These are phyloP conservation scores for Botrytis elliptica DNA, from an alignment of 2,329 filamentous ascomycete species.

Conservation along the genomic window DNA sequence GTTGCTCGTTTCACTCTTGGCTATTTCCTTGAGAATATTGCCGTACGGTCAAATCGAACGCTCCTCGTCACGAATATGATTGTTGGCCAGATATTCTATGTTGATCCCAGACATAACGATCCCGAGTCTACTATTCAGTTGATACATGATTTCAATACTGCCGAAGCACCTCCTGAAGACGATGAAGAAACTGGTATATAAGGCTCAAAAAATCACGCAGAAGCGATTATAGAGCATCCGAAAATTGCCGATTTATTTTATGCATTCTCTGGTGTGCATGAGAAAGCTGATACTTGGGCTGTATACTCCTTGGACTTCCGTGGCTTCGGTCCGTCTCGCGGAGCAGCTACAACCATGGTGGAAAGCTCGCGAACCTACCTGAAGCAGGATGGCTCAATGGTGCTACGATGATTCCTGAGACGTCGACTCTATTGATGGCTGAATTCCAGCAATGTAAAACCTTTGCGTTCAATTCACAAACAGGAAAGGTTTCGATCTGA, in stretches of 20 bases:
- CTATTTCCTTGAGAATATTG: slow-evolving; percentile 29
- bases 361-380: neutral
- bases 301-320: slow-evolving; percentile 3
- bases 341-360: neutral
- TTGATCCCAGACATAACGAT: slow-evolving; percentile 28
- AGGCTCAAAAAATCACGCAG: slow-evolving; percentile 10
- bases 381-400: slow-evolving; percentile 6
- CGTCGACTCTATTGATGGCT: neutral
- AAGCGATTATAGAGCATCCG: slow-evolving; percentile 15
- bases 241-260: slow-evolving; percentile 8
- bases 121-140: neutral
- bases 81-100: slow-evolving; percentile 27
- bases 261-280: slow-evolving; percentile 12
- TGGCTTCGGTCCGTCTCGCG: neutral
- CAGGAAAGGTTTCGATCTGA: neutral
- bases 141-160: slow-evolving; percentile 10
- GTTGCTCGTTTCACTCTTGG: slow-evolving; percentile 1
- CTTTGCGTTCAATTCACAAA: neutral
- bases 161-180: too few relatives aligned
- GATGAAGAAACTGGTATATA: neutral
- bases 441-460: neutral
- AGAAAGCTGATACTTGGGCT: slow-evolving; percentile 1
- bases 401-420: slow-evolving; percentile 6
- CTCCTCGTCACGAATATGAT: slow-evolving; percentile 42
- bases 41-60: slow-evolving; percentile 52